Evolutionary conservation across 352 stramenopile genomes (phyloP).

Genomic region (Phytophthora palmivora): DNA sequence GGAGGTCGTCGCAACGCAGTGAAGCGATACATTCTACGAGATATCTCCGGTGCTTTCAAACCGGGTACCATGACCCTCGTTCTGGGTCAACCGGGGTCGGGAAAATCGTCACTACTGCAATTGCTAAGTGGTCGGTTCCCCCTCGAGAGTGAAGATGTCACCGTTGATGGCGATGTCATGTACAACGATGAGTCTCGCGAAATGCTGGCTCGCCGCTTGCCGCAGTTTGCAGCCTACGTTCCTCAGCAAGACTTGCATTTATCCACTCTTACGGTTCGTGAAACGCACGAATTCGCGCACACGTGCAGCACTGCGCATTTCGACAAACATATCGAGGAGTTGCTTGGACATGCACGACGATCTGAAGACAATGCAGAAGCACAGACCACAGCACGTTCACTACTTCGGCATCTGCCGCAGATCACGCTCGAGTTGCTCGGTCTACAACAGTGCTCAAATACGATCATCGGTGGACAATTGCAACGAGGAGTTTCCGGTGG

Average conservation of each 20-base stretch:
- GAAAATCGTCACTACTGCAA: constrained; percentile 57
- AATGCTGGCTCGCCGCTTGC: constrained; percentile 30
- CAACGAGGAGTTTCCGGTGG: constrained; percentile 79
- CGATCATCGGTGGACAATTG: constrained; percentile 57
- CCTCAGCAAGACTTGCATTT: constrained; percentile 65
- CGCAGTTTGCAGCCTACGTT: constrained; percentile 54
- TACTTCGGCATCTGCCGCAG: constrained; percentile 41
- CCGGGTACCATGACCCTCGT: constrained; percentile 53
- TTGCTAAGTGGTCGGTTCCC: constrained; percentile 49
- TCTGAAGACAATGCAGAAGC: constrained; percentile 35
- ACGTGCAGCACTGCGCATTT: constrained; percentile 67
- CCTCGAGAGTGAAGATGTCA: constrained; percentile 24
- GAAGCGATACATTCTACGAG: constrained; percentile 44
- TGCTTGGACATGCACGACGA: constrained; percentile 34
- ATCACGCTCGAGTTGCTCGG: constrained; percentile 46
- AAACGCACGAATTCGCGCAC: constrained; percentile 93
- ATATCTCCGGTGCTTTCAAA: constrained; percentile 52
- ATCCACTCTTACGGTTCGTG: constrained; percentile 50
- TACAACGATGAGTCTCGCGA: constrained; percentile 44
- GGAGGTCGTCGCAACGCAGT: not conserved
- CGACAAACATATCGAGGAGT: constrained; percentile 40
- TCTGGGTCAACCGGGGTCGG: constrained; percentile 53
- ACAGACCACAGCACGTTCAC: constrained; percentile 28
- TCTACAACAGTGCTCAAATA: constrained; percentile 52
- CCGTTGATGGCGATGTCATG: constrained; percentile 36